Base-by-base conservation (phyloP, 179 eudicot species). In the Nepenthes alata region DNA sequence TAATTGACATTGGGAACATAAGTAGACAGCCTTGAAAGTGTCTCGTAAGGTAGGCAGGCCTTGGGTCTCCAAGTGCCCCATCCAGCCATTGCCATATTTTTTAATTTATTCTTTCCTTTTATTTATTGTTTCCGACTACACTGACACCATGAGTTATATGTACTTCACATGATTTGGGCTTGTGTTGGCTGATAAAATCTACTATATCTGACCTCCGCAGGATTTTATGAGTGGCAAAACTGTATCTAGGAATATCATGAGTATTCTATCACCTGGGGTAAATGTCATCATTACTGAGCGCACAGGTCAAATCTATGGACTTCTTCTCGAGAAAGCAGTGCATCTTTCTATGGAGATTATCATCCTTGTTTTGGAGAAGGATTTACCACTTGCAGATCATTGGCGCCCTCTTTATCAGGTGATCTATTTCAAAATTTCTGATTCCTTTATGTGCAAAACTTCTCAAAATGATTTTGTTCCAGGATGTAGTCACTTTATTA, bases 391-490 rank as follows among this genome's bases (percentile, higher is more conserved):
- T 72, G 82, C 96, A 70, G 97, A 94, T 70, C 77, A 71, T 67
- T 94, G 96, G 99, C 96, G 97, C 59, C 97, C 99, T 57, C 72
- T 94, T 14, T 94, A 85, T 81, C 97, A 94, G 96, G 99, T 89
- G 62, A 67, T 16, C 11, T 10, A 25, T 55, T 6, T 11, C 2
- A 15, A 11, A 11, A 55, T 55, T 49, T 55, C 34, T 37, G 41
- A 39, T 4, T 37, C 35, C 6, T 38, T 38, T 37, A n/a, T 14
- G 12, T 45, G 15, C 10, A 47, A 37, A 12, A 41, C 4, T 45
- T 36, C 6, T 7, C 3, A 15, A 14, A 60, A 47, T 45, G 25
- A 1, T 25, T 25, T 41, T 45, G 25, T 25, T 25, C 25, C 25
- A 25, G 25, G 25, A 25, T 25, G 0, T 25, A 25, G 25, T 25